These are phyloP conservation scores for Nakazawaea anatomiae DNA, from an alignment of 805 yeast genomes.

Conservation along the genomic window DNA sequence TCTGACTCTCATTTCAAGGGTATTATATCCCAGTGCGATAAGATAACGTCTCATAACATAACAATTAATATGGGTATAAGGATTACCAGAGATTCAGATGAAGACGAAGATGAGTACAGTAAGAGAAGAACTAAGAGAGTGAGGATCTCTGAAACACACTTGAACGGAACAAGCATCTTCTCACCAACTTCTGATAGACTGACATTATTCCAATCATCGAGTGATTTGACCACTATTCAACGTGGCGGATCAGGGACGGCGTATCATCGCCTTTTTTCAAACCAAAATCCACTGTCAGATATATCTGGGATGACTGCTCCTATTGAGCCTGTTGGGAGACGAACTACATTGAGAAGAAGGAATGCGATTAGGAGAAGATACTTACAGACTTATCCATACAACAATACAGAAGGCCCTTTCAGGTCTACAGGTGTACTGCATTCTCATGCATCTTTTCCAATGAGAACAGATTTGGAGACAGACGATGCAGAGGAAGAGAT, in stretches of 20 bases:
- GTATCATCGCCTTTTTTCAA: background rate
- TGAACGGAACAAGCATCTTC: constrained; percentile 9
- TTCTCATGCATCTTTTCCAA: too few species aligned
- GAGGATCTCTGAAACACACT: constrained; percentile 11
- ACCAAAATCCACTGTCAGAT: background rate
- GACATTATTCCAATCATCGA: background rate
- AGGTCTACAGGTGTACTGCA: background rate
- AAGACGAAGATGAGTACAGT: background rate
- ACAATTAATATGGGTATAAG: constrained; percentile 9
- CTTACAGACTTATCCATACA: background rate
- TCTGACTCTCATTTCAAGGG: too few species aligned
- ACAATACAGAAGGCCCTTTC: background rate
- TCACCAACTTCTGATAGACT: constrained; percentile 6
- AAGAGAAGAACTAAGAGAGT: constrained; percentile 11
- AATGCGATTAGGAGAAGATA: constrained; percentile 5
- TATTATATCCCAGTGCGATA: too few species aligned
- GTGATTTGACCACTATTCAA: background rate
- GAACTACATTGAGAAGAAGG: constrained; percentile 1
- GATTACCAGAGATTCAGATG: constrained; percentile 5
- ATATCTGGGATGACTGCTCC: background rate
- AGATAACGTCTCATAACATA: too few species aligned
- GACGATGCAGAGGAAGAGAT: background rate
- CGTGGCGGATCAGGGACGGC: background rate
- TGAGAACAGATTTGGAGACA: background rate
- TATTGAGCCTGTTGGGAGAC: background rate